Evolutionary conservation across 129 eudicot genomes (phyloP), one percentile per base, ranked within the genome.

Genomic region (Escallonia rubra): DNA sequence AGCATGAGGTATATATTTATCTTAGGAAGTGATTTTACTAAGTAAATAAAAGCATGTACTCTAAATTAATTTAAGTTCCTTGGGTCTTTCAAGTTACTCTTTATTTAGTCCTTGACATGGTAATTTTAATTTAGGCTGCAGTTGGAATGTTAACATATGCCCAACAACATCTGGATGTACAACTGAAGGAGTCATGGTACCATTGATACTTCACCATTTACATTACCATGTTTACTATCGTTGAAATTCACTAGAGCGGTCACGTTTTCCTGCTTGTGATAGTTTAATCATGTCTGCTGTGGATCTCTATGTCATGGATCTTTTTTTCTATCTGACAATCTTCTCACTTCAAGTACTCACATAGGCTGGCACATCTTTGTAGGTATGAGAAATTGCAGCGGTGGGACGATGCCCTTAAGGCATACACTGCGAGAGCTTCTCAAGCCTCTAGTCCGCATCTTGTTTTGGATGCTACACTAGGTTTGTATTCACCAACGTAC

Each of bases 331-430:
- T n/a, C 23, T 5, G 14, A 38, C 41, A 16, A 15, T 51, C 59
- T 61, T 65, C 16, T 57, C 53, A 66, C 41, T 55, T 5, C 40
- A 66, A 61, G 10, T 64, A 59, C 65, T 71, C 58, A 67, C 64
- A 51, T 63, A 74, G 52, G 43, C 66, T 78, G 80, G 70, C 48
- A 46, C 70, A 63, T 67, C 34, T 23, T 74, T 64, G 62, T 62
- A 93, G 96, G 99, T 87, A 94, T 83, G 99, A 89, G 75, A 89
- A 89, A 66, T 73, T 94, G 73, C 99, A 94, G 74, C 86, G 99
- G 9, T 94, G 99, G 99, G 96, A 89, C 66, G 96, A 94, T 72
- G 99, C 99, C 58, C 86, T 94, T 11, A 89, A 81, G 80, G 99
- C 99, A 64, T 94, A 94, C 84, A 82, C 90, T 16, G 78, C 79